Conservation (phyloP, 2,329 filamentous ascomycete genomes). For the Emericellopsis cladophorae region DNA sequence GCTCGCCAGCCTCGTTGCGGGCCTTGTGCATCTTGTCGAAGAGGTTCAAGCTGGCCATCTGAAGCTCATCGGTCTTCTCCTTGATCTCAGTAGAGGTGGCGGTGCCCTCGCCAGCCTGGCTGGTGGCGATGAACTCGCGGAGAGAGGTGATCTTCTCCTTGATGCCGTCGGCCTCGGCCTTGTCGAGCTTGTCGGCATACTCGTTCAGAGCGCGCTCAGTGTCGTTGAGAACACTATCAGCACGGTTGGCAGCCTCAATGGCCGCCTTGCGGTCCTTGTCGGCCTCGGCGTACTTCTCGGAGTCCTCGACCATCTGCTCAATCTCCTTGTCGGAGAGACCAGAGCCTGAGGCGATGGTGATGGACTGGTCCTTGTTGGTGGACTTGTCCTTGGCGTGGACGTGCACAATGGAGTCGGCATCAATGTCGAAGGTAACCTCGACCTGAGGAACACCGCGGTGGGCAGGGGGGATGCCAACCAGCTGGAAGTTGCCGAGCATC, state of each 20-base stretch:
- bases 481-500: conserved; percentile 97
- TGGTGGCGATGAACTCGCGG: conserved; percentile 86
- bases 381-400: conserved; percentile 98
- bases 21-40: conserved; percentile 99
- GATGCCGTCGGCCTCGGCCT: conserved; percentile 86
- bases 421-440: conserved; percentile 98
- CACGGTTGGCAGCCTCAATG: conserved; percentile 95
- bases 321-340: conserved; percentile 94
- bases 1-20: conserved; percentile 49
- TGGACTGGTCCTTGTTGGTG: conserved; percentile 98
- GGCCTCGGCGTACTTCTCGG: conserved; percentile 86
- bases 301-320: conserved; percentile 93
- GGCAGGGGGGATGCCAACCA: conserved; percentile 90
- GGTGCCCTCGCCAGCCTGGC: conserved; percentile 79
- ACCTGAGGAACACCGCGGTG: conserved; percentile 94
- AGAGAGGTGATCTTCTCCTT: conserved; percentile 82
- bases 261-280: conserved; percentile 95
- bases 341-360: conserved; percentile 95
- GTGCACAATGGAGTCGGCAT: conserved; percentile 95
- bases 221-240: conserved; percentile 91
- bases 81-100: conserved; percentile 88
- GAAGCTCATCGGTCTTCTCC: conserved; percentile 96
- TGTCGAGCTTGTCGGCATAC: conserved; percentile 91
- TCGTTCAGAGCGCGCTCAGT: conserved; percentile 98
- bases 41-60: conserved; percentile 86